These are phyloP conservation scores for Filosporella fistucella DNA, from an alignment of 495 filamentous ascomycete species.

Conservation along the genomic window DNA sequence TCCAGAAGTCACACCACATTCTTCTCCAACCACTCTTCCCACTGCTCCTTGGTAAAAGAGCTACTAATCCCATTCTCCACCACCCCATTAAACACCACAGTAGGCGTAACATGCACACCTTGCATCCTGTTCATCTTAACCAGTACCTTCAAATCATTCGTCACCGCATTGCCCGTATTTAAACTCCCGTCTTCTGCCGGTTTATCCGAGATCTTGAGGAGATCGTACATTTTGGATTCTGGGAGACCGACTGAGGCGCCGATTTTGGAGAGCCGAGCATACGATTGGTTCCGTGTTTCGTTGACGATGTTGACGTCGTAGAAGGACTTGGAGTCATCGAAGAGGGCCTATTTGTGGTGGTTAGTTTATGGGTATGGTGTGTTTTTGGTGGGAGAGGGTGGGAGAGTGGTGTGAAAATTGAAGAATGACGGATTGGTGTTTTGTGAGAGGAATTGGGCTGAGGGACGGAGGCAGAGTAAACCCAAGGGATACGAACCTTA, in stretches of 20 bases:
- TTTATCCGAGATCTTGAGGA: conserved; percentile 62
- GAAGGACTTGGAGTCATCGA: conserved; percentile 63
- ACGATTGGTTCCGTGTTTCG: conserved; percentile 82
- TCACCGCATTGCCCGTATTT: conserved; percentile 76
- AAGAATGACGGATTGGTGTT: too few relatives aligned
- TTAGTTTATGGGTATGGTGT: not conserved
- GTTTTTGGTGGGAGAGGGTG: too few relatives aligned
- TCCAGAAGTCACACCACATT: conserved; percentile 66
- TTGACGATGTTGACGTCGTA: conserved; percentile 81
- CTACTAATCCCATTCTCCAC: conserved; percentile 74
- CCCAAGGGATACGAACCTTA: conserved; percentile 26
- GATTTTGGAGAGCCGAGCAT: conserved; percentile 66
- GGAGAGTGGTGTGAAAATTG: too few relatives aligned
- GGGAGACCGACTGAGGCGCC: conserved; percentile 61
- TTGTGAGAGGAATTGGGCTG: too few relatives aligned
- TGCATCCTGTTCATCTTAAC: conserved; percentile 74
- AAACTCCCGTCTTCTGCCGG: conserved; percentile 54
- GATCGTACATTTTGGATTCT: conserved; percentile 54
- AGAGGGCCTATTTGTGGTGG: conserved; percentile 43
- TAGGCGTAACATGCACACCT: conserved; percentile 86
- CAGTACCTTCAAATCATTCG: conserved; percentile 78
- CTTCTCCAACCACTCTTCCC: conserved; percentile 79
- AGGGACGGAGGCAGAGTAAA: too few relatives aligned
- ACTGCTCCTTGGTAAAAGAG: conserved; percentile 72
- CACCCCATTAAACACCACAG: conserved; percentile 81